Evolutionary conservation across 208 protist genomes (phyloP), one percentile per base, ranked within the genome.

Genomic region (Trypanosomatidae sp.): DNA sequence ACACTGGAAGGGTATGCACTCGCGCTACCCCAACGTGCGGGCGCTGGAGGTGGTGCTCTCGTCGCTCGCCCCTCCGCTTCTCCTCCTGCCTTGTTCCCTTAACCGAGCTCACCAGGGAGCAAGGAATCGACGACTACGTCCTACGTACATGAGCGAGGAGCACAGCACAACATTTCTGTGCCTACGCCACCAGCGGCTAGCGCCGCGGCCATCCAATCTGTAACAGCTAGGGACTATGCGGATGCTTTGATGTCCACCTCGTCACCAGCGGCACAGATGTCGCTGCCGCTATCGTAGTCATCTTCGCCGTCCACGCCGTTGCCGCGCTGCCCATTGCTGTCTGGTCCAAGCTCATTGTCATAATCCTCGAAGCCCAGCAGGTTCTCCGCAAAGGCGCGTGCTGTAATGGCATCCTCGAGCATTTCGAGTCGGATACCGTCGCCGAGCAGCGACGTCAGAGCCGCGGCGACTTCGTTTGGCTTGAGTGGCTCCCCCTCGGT

Each of bases 351-450:
- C 13, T 50, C 71, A 3, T 80, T 81, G 44, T 96, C 90, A 81
- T 96, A 96, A 77, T 96, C 94, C 73, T 95, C 92, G 69, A 98
- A 98, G 53, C 94, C 94, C 7, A 98, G 84, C 10, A 98, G 79
- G 66, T 94, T 95, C 79, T 98, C 90, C 2, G 94, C 85, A 58
- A 98, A 97, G 69, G 85, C 79, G 68, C 92, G 86, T 1, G 92
- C 91, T 1, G 92, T 94, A 74, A 98, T 94, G 53, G 85, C 77
- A 66, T 96, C 93, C 73, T 96, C 90, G 5, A 97, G 78, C 90
- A 96, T 94, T 62, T 97, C 91, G 2, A 95, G 60, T 3, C 82
- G 82, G 44, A 97, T 91, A 12, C 88, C 93, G 36, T 96, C 93
- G 15, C 94, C 91, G 17, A 97, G 83, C 50, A 98, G 82, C n/a